phyloP scores from a whole-genome alignment of 2,329 filamentous ascomycete species.

The Trichoderma afroharzianum region DNA sequence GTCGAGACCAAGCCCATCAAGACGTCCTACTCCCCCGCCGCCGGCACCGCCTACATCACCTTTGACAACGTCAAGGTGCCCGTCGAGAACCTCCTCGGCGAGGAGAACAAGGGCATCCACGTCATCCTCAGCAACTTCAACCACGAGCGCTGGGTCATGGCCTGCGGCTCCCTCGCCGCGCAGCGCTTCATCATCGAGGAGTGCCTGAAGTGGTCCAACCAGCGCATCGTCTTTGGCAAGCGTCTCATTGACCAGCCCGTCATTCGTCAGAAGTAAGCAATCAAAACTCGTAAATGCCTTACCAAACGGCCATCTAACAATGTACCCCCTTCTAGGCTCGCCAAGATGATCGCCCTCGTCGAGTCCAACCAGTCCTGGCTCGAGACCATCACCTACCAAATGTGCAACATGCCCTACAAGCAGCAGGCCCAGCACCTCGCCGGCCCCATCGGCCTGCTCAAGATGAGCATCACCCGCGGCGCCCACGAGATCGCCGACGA shows the following conservation, averaged over 20 bases:
- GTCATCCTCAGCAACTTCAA: constrained; percentile 88
- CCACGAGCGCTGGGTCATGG: constrained; percentile 78
- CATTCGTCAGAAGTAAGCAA: constrained; percentile 70
- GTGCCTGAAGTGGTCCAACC: constrained; percentile 84
- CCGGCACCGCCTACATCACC: constrained; percentile 75
- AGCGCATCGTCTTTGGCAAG: constrained; percentile 80
- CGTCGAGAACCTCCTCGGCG: constrained; percentile 69
- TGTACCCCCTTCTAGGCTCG: constrained; percentile 56
- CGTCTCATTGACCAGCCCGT: constrained; percentile 78
- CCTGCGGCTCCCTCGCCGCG: constrained; percentile 58
- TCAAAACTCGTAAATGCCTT: background rate
- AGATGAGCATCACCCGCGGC: constrained; percentile 71
- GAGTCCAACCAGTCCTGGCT: constrained; percentile 86
- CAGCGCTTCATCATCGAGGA: constrained; percentile 72
- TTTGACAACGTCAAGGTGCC: constrained; percentile 87
- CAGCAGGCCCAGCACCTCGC: constrained; percentile 72
- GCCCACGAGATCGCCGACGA: constrained; percentile 83
- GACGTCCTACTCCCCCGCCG: constrained; percentile 75
- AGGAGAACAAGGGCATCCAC: constrained; percentile 81
- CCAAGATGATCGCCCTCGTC: constrained; percentile 79
- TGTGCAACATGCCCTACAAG: constrained; percentile 78
- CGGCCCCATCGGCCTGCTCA: constrained; percentile 78
- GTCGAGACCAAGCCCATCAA: constrained; percentile 76
- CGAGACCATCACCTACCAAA: constrained; percentile 80
- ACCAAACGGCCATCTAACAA: background rate